These are phyloP conservation scores for Euphorbia tirucalli DNA, from an alignment of 345 rosid genomes.

Conservation along the genomic window DNA sequence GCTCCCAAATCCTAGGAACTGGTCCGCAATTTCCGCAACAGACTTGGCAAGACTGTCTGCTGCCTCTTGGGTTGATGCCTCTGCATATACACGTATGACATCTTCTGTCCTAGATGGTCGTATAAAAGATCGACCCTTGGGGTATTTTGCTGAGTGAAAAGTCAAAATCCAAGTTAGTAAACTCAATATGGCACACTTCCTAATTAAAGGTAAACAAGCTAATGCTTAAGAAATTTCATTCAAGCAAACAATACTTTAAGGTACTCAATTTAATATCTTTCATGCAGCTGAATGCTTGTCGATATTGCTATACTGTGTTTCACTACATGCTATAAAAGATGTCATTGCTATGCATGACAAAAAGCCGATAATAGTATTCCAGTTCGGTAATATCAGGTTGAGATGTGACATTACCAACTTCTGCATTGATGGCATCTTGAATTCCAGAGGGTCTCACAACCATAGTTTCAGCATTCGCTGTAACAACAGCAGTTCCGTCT, in stretches of 20 bases:
- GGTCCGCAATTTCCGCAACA: constrained; percentile 62
- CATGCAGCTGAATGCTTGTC: background rate
- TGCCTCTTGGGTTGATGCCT: constrained; percentile 78
- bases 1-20: constrained; percentile 44
- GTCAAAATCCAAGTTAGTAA: constrained; percentile 4
- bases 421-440: constrained; percentile 82
- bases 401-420: constrained; percentile 43
- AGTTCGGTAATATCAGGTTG: background rate
- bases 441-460: constrained; percentile 76
- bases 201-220: background rate
- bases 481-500: constrained; percentile 79
- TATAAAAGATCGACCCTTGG: constrained; percentile 67
- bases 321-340: background rate
- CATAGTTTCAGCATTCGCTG: constrained; percentile 72
- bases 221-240: background rate
- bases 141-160: constrained; percentile 48
- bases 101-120: constrained; percentile 97
- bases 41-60: constrained; percentile 71
- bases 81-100: constrained; percentile 87
- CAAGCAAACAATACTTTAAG: background rate
- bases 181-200: background rate
- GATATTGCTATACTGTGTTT: background rate
- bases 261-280: background rate
- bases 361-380: constrained; percentile 2
- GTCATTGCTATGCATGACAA: background rate